Percentiles rank a stretch among this genome's conserved stretches.
Conservation (phyloP, 1,284 basidiomycete species). For the Lentinus polychrous region DNA sequence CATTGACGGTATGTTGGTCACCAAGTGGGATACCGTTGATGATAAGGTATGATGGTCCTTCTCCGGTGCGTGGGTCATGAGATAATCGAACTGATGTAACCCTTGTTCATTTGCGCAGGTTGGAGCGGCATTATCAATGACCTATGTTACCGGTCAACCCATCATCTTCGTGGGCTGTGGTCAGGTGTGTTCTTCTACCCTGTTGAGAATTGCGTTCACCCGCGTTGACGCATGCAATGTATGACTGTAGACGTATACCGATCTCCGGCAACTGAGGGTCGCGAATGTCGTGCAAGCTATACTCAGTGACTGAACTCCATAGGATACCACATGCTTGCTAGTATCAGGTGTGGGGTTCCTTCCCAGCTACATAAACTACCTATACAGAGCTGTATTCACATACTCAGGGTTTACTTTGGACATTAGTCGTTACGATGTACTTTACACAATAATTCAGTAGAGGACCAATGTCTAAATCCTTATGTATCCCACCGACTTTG, state of each 20-base stretch:
- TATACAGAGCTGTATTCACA: too few species aligned
- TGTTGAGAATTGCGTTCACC: not conserved
- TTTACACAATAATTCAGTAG: too few species aligned
- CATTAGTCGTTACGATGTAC: too few species aligned
- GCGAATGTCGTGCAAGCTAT: constrained; percentile 92
- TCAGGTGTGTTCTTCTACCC: constrained; percentile 50
- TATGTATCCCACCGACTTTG: too few species aligned
- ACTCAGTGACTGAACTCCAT: constrained; percentile 51
- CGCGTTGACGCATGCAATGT: not conserved
- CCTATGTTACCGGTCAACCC: constrained; percentile 93
- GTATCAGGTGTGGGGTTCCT: too few species aligned
- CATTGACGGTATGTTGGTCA: constrained; percentile 94
- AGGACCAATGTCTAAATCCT: too few species aligned
- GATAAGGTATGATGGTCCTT: constrained; percentile 56
- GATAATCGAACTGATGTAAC: not conserved
- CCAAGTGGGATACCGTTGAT: constrained; percentile 97
- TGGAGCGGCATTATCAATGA: constrained; percentile 94
- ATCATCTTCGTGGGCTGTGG: constrained; percentile 96
- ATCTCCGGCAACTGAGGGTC: constrained; percentile 83
- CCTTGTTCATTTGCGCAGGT: constrained; percentile 46
- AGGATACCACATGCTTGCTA: too few species aligned
- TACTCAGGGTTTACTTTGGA: too few species aligned
- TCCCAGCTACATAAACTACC: too few species aligned
- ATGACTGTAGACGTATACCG: constrained; percentile 78
- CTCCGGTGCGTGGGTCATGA: not conserved